A percentile compares a stretch with the other conserved stretches of the same genome.
Conservation (phyloP, 2,329 filamentous ascomycete genomes). For the Trichophyton equinum region DNA sequence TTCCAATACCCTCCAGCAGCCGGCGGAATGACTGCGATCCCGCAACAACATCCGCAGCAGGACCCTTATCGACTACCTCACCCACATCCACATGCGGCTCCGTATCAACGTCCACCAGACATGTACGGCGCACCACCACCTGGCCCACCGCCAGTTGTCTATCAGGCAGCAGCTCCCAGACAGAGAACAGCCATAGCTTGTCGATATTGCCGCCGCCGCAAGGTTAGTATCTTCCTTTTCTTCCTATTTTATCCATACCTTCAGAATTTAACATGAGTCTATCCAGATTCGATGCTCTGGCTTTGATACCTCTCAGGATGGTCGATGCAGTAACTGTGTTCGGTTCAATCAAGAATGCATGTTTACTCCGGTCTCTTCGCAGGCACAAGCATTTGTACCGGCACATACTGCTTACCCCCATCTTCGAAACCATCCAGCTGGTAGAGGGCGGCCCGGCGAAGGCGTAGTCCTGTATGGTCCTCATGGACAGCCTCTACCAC, state of each 20-base stretch:
- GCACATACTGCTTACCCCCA: constrained; percentile 54
- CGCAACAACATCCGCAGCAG: constrained; percentile 28
- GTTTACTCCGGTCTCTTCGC: constrained; percentile 62
- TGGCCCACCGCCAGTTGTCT: constrained; percentile 28
- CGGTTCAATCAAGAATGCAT: constrained; percentile 66
- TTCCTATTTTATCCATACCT: background rate
- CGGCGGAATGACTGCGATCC: constrained; percentile 31
- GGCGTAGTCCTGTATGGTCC: constrained; percentile 36
- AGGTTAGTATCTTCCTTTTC: constrained; percentile 27
- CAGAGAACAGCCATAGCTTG: constrained; percentile 42
- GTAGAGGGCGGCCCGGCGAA: constrained; percentile 23
- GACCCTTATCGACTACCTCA: constrained; percentile 29
- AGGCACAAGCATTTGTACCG: constrained; percentile 58
- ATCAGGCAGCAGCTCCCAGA: constrained; percentile 36
- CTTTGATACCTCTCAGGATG: constrained; percentile 59
- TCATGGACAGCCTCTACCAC: constrained; percentile 33
- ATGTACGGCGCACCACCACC: constrained; percentile 29
- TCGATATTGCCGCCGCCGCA: constrained; percentile 40
- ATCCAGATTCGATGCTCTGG: constrained; percentile 61
- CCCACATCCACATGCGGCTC: constrained; percentile 30
- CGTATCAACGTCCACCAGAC: constrained; percentile 31
- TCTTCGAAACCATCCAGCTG: constrained; percentile 31
- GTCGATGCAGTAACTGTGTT: constrained; percentile 59
- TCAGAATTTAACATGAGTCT: background rate
- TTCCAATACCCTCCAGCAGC: constrained; percentile 25